A percentile compares a stretch with the other conserved stretches of the same genome.
Evolutionary conservation across 257 asterid genomes (phyloP).

Genomic region (Capsicum rhomboideum): DNA sequence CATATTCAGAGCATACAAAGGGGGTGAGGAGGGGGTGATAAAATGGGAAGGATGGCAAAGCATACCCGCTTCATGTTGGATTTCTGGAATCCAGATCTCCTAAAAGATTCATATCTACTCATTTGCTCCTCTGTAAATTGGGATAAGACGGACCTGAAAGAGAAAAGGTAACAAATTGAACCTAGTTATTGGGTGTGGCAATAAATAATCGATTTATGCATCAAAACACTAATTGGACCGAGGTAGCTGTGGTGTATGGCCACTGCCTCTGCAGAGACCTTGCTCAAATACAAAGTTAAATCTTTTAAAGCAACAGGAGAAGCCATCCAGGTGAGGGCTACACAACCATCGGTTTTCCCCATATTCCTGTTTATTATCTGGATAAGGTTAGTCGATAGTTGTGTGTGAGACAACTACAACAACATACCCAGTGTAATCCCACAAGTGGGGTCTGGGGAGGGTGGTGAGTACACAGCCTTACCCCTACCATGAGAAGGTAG

Average conservation of each 20-base stretch:
- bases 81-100: constrained; percentile 90
- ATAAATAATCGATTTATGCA: not conserved
- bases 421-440: not conserved
- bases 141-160: constrained; percentile 56
- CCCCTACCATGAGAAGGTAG: not conserved
- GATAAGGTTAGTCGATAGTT: not conserved
- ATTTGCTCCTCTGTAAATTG: constrained; percentile 81
- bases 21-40: not conserved
- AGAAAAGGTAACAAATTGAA: not conserved
- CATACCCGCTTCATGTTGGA: constrained; percentile 78
- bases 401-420: not conserved
- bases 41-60: not conserved
- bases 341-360: not conserved
- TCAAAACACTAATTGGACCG: not conserved
- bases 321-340: not conserved
- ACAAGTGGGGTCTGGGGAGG: not conserved
- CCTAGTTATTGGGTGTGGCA: not conserved
- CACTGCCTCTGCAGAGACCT: not conserved
- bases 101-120: constrained; percentile 83
- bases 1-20: not conserved
- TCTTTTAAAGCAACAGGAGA: not conserved
- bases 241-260: not conserved
- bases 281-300: not conserved
- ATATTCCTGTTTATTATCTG: not conserved
- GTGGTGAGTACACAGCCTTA: not conserved